These are phyloP conservation scores for Fraxinus platypoda DNA, from an alignment of 305 asterid genomes.

Conservation along the genomic window DNA sequence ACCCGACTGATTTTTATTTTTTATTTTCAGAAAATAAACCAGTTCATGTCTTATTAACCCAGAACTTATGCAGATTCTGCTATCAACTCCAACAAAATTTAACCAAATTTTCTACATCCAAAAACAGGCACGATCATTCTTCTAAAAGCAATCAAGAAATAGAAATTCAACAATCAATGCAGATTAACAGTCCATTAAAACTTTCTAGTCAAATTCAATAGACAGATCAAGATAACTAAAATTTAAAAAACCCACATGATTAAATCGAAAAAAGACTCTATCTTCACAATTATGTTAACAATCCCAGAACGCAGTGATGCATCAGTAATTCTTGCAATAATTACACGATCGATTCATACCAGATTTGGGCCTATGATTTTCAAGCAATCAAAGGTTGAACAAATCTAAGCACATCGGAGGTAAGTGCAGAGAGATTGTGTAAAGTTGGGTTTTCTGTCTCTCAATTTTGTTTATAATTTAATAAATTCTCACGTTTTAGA, in stretches of 20 bases:
- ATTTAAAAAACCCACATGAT: conserved; percentile 30
- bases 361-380: conserved; percentile 44
- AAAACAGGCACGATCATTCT: conserved; percentile 22
- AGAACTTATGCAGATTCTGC: background rate
- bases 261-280: conserved; percentile 36
- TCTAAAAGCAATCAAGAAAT: conserved; percentile 27
- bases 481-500: conserved; percentile 21
- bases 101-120: conserved; percentile 27
- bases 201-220: conserved; percentile 36
- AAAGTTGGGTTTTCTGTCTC: conserved; percentile 29
- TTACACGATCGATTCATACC: conserved; percentile 54
- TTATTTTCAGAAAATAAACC: background rate
- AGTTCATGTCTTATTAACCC: background rate
- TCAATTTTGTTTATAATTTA: conserved; percentile 6
- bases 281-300: conserved; percentile 25
- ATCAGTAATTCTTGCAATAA: conserved; percentile 22
- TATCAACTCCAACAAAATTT: conserved; percentile 14
- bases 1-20: background rate
- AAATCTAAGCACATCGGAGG: conserved; percentile 55
- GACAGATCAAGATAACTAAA: conserved; percentile 39
- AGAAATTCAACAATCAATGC: conserved; percentile 41
- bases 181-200: conserved; percentile 28
- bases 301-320: conserved; percentile 40
- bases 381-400: conserved; percentile 50
- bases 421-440: conserved; percentile 46